phyloP scores from a whole-genome alignment of 345 rosid genomes.

The Hypericum androsaemum region DNA sequence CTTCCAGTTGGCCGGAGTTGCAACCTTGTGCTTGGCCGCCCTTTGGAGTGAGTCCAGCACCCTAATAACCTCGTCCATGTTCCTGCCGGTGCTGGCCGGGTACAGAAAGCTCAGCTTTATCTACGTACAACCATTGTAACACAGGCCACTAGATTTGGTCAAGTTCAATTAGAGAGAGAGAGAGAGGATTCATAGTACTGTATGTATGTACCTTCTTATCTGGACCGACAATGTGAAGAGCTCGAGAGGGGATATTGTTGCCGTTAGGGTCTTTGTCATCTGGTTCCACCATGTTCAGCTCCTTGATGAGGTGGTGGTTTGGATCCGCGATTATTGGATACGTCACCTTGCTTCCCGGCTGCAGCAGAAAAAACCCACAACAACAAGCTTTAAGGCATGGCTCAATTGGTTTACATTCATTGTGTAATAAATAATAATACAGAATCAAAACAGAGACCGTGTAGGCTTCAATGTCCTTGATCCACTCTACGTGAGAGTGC shows the following conservation, averaged over 20 bases:
- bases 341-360: constrained; percentile 52
- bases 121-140: constrained; percentile 10
- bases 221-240: constrained; percentile 62
- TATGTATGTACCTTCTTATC: constrained; percentile 46
- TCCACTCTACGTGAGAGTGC: constrained; percentile 54
- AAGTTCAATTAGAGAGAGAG: no score
- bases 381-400: background rate
- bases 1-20: constrained; percentile 80
- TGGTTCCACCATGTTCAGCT: constrained; percentile 79
- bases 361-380: background rate
- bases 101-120: constrained; percentile 70
- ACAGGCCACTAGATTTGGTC: no score
- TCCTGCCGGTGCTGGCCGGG: constrained; percentile 61
- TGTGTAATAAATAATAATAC: background rate
- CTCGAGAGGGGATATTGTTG: constrained; percentile 45
- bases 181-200: background rate
- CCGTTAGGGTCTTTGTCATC: constrained; percentile 41
- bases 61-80: constrained; percentile 69
- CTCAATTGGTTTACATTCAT: no score
- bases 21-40: constrained; percentile 44
- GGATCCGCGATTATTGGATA: constrained; percentile 73
- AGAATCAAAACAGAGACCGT: constrained; percentile 12
- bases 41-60: constrained; percentile 58
- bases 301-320: constrained; percentile 38
- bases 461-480: constrained; percentile 65